Evolutionary conservation across 1,284 basidiomycete species (phyloP).

Genomic region (Sphaerobolus stellatus): DNA sequence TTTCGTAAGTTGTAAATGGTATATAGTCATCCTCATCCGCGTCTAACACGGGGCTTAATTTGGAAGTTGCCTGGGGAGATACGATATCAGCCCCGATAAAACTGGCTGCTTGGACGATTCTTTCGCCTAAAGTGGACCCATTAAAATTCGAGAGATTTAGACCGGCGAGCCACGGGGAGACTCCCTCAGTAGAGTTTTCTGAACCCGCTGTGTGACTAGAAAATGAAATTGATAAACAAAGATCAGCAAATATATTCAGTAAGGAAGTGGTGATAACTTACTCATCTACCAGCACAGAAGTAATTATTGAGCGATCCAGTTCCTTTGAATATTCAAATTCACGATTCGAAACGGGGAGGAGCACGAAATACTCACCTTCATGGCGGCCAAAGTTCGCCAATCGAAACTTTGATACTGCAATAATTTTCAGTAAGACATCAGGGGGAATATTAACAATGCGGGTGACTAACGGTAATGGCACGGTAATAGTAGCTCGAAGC

Average conservation of each 20-base stretch:
- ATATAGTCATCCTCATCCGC: conserved; percentile 47
- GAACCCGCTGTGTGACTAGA: conserved; percentile 41
- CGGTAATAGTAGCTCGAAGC: conserved; percentile 52
- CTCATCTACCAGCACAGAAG: conserved; percentile 63
- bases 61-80: conserved; percentile 56
- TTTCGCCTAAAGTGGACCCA: conserved; percentile 51
- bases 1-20: conserved; percentile 62
- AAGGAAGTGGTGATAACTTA: conserved; percentile 36
- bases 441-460: background rate
- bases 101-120: conserved; percentile 66
- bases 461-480: conserved; percentile 56
- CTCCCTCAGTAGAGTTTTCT: conserved; percentile 35
- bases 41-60: conserved; percentile 41
- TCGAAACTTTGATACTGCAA: conserved; percentile 72
- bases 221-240: conserved; percentile 1
- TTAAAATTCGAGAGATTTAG: conserved; percentile 55
- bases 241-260: background rate
- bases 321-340: conserved; percentile 27
- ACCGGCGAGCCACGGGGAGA: conserved; percentile 64
- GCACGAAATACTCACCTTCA: conserved; percentile 54
- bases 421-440: background rate
- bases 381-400: conserved; percentile 67
- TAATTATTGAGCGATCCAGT: conserved; percentile 50
- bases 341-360: background rate
- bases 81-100: conserved; percentile 64